Base-by-base conservation (phyloP, 2,329 filamentous ascomycete genomes). In the Pseudohalonectria lignicola region DNA sequence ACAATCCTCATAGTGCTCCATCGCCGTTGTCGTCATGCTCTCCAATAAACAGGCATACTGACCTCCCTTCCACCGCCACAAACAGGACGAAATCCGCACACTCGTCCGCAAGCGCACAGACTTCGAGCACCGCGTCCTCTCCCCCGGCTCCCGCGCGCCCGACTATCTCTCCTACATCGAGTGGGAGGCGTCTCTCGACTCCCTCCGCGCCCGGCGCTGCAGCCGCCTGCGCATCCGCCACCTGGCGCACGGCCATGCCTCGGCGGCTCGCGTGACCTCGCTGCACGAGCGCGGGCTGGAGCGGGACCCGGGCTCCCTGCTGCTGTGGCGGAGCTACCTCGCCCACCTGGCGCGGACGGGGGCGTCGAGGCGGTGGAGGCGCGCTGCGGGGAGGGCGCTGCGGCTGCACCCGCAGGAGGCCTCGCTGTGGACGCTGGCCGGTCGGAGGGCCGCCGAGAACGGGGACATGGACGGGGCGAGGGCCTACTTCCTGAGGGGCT, bases 71-170 rank as follows among this genome's bases (percentile, higher is more conserved):
- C 37, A 32, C 33, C n/a, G n/a, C n/a, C 18, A 29, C 32, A 46
- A 47, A 39, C 50, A 92, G 79, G 84, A 93, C 47, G 90, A 98
- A 59, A 94, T 98, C 55, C 75, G 77, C 44, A 81, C 82, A 33
- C 87, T 98, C 47, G 82, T 93, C 37, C 80, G 81, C 54, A 94
- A 92, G 59, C 80, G 92, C 49, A 94, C 86, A 53, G 84, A 93
- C 50, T 93, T 88, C 56, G 92, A 98, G 59, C 90, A 95, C 62
- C 82, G 79, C 41, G 76, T 96, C 48, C 84, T 94, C 44, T 80
- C 86, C 3, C 79, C 86, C 18, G 86, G 87, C 35, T 79, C 80
- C 43, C 74, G 75, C 31, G 74, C 88, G 1, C 63, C 73, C 42
- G 86, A 95, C 55, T 96, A 86, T 64, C 79, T 85, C 39, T 75